phyloP scores from a whole-genome alignment of 164 flowering plant genomes.

The Nymphaea thermarum region DNA sequence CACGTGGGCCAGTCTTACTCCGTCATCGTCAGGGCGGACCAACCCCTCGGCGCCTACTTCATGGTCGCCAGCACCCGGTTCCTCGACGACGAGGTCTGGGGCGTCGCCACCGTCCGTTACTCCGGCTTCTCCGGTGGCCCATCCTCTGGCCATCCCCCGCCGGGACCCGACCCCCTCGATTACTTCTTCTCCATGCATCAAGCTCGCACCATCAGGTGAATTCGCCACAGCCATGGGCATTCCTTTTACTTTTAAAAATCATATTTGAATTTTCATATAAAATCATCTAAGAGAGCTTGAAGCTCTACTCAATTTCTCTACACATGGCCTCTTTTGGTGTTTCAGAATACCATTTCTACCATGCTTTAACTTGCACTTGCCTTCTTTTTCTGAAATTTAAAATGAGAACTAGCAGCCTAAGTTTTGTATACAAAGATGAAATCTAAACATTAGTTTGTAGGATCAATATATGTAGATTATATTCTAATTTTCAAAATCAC shows the following conservation, averaged over 20 bases:
- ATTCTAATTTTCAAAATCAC: not conserved
- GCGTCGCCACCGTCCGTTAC: constrained; percentile 19
- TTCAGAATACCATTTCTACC: too few relatives aligned
- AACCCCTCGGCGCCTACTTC: constrained; percentile 33
- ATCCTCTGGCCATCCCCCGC: constrained; percentile 1
- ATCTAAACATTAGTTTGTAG: not conserved
- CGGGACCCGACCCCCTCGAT: constrained; percentile 17
- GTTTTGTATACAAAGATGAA: too few relatives aligned
- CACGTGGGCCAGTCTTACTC: constrained; percentile 60
- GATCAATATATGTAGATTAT: not conserved
- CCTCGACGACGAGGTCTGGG: constrained; percentile 4
- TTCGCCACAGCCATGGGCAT: not conserved
- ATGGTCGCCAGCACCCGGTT: constrained; percentile 30
- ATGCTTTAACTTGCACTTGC: too few relatives aligned
- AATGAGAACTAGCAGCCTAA: too few relatives aligned
- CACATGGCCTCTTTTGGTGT: too few relatives aligned
- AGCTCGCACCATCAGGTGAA: constrained; percentile 31
- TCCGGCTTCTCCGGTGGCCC: constrained; percentile 7
- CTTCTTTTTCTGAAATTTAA: too few relatives aligned
- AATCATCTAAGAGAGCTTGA: not conserved
- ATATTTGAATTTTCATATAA: not conserved
- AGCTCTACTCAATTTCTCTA: too few relatives aligned
- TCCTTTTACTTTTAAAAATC: not conserved
- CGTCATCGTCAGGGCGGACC: constrained; percentile 54
- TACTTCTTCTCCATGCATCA: constrained; percentile 24